phyloP scores from a whole-genome alignment of 2,329 filamentous ascomycete species.

The Epichloe sp. region DNA sequence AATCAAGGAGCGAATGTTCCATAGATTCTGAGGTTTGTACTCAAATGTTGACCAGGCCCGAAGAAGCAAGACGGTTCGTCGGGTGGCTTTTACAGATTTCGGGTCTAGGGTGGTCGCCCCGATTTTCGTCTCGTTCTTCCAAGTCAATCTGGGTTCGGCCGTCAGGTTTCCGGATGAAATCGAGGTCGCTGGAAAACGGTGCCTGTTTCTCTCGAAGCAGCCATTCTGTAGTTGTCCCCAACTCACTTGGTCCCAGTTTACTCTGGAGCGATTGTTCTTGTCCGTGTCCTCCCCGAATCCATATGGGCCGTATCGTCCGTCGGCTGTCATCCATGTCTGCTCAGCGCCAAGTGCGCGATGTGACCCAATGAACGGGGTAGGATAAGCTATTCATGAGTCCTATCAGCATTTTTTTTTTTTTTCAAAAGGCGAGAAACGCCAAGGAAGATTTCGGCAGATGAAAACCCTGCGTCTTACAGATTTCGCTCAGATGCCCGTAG shows the following conservation, averaged over 20 bases:
- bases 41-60: conserved; percentile 31
- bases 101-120: neutral
- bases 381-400: conserved; percentile 12
- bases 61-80: conserved; percentile 13
- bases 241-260: conserved; percentile 16
- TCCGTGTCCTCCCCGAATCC: conserved; percentile 15
- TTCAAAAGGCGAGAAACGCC: neutral
- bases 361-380: conserved; percentile 18
- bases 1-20: conserved; percentile 51
- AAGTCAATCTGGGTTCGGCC: neutral
- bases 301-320: conserved; percentile 16
- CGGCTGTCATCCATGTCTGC: conserved; percentile 18
- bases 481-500: neutral
- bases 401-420: neutral
- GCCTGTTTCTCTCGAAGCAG: neutral
- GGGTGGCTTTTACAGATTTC: conserved; percentile 9
- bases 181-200: neutral
- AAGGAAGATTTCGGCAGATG: neutral
- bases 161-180: neutral
- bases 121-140: neutral
- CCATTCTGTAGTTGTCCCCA: neutral
- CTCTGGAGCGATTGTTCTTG: conserved; percentile 13
- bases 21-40: conserved; percentile 47
- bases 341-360: conserved; percentile 16
- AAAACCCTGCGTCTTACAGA: neutral